Conservation (phyloP, 305 asterid species). For the Solanum hybrid region DNA sequence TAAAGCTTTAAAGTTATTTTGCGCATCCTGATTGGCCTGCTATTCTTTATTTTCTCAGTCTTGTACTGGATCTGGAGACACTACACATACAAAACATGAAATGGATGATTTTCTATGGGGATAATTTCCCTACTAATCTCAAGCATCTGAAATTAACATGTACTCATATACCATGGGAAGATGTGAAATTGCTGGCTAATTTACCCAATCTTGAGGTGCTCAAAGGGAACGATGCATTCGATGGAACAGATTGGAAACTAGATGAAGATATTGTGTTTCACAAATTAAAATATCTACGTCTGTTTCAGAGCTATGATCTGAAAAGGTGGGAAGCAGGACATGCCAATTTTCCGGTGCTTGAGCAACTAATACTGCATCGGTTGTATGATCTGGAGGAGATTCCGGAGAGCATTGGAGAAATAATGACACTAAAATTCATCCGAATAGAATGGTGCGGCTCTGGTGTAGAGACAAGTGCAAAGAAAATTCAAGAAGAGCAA, state of each 20-base stretch:
- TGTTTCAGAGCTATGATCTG: neutral
- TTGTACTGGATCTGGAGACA: conserved; percentile 10
- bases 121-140: conserved; percentile 9
- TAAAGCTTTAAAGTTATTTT: neutral
- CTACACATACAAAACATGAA: neutral
- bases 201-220: conserved; percentile 24
- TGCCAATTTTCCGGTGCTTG: neutral
- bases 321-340: neutral
- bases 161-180: conserved; percentile 15
- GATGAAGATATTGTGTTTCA: too few species aligned
- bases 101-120: too few species aligned
- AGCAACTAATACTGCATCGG: fast-evolving
- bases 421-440: neutral
- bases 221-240: fast-evolving
- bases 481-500: too few species aligned
- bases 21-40: neutral
- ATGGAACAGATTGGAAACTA: neutral
- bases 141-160: conserved; percentile 10
- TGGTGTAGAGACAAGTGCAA: too few species aligned
- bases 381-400: fast-evolving
- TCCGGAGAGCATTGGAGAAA: neutral
- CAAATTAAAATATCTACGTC: too few species aligned
- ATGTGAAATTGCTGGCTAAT: conserved; percentile 6
- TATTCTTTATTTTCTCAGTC: neutral
- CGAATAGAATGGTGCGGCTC: fast-evolving